Conservation (phyloP, 805 yeast species). For the Saccharomycopsis sp. region DNA sequence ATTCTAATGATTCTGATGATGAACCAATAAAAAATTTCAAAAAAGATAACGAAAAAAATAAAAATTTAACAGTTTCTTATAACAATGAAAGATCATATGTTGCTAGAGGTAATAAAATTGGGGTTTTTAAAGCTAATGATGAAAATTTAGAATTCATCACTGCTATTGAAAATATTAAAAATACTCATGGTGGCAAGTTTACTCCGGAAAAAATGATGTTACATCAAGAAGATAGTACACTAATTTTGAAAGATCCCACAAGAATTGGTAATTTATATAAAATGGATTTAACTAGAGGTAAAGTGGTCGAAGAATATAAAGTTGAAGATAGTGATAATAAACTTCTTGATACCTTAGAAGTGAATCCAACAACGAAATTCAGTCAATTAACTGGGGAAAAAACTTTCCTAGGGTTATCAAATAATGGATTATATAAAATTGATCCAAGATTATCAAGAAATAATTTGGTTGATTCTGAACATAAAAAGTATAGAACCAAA, state of each 20-base stretch:
- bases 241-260: constrained; percentile 51
- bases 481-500: constrained; percentile 44
- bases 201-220: constrained; percentile 63
- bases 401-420: constrained; percentile 61
- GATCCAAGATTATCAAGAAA: constrained; percentile 64
- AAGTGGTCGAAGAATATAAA: constrained; percentile 81
- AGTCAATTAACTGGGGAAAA: constrained; percentile 66
- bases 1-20: neutral
- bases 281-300: constrained; percentile 73
- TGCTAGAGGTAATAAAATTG: constrained; percentile 67
- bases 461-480: constrained; percentile 49
- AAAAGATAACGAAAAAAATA: constrained; percentile 36
- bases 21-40: constrained; percentile 22
- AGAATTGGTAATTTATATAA: constrained; percentile 41
- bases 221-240: constrained; percentile 59
- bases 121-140: constrained; percentile 55
- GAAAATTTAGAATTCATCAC: constrained; percentile 51
- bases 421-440: constrained; percentile 55
- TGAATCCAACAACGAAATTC: constrained; percentile 64
- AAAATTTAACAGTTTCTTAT: constrained; percentile 60
- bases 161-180: constrained; percentile 51
- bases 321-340: constrained; percentile 32
- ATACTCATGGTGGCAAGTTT: constrained; percentile 35
- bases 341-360: constrained; percentile 40
- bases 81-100: constrained; percentile 68